These are phyloP conservation scores for Curvularia spicifera DNA, from an alignment of 2,329 filamentous ascomycete genomes.

Conservation along the genomic window DNA sequence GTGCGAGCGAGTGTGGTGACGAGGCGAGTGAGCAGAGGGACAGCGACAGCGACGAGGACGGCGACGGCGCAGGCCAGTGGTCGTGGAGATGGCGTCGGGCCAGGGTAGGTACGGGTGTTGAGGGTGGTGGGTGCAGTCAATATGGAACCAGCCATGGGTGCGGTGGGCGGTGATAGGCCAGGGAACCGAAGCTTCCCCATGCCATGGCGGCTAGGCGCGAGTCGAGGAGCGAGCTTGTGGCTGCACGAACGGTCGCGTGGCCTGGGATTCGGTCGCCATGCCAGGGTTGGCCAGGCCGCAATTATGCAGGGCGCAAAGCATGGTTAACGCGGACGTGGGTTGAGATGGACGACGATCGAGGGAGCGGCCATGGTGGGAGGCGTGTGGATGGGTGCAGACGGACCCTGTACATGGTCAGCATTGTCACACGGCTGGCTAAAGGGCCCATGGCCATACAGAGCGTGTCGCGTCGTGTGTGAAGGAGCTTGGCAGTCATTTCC, in stretches of 20 bases:
- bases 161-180: conserved; percentile 36
- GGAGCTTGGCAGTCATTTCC: conserved; percentile 19
- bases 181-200: conserved; percentile 27
- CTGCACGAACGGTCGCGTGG: conserved; percentile 33
- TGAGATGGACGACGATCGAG: not conserved
- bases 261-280: conserved; percentile 17
- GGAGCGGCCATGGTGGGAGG: not conserved
- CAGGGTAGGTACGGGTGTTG: conserved; percentile 2
- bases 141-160: conserved; percentile 25
- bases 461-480: not conserved
- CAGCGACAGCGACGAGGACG: too few relatives aligned
- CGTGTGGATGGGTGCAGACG: too few relatives aligned
- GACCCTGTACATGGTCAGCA: too few relatives aligned
- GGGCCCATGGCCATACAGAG: conserved; percentile 1
- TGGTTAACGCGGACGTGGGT: not conserved
- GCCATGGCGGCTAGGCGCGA: conserved; percentile 33
- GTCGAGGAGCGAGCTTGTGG: conserved; percentile 26
- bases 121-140: conserved; percentile 15
- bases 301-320: conserved; percentile 18
- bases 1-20: not conserved
- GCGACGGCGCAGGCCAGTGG: not conserved
- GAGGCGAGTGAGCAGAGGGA: not conserved
- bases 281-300: conserved; percentile 16
- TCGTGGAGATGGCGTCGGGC: not conserved
- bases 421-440: conserved; percentile 8